Percentiles rank a stretch among this genome's conserved stretches.
Evolutionary conservation across 257 asterid species (phyloP).

Genomic region (Cordia subcordata): DNA sequence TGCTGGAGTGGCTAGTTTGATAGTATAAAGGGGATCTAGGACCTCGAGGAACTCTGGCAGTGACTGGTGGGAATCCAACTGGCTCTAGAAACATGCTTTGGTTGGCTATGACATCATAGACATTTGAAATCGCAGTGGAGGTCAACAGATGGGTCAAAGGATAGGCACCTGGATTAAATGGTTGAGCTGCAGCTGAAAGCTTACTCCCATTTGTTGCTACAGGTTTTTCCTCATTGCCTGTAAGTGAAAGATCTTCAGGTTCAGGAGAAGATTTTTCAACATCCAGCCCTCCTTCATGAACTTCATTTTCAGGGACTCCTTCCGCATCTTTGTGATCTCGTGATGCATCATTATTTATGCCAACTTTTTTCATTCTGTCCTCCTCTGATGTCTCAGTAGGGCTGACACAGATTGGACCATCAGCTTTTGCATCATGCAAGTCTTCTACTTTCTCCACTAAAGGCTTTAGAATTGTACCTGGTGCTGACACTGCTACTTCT

Average conservation of each 20-base stretch:
- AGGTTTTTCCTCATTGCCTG: slow-evolving; percentile 44
- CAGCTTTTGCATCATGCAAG: slow-evolving; percentile 56
- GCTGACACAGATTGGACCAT: slow-evolving; percentile 47
- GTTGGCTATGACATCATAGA: slow-evolving; percentile 56
- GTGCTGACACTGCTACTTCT: slow-evolving; percentile 93
- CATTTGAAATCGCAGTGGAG: slow-evolving; percentile 42
- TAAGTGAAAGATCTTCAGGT: slow-evolving; percentile 38
- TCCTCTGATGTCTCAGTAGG: slow-evolving; percentile 52
- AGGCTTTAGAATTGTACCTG: slow-evolving; percentile 97
- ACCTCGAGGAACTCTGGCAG: slow-evolving; percentile 89
- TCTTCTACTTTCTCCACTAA: slow-evolving; percentile 79
- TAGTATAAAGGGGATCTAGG: slow-evolving; percentile 87
- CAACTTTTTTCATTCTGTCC: slow-evolving; percentile 34
- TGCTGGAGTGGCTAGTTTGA: slow-evolving; percentile 46
- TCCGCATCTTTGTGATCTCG: slow-evolving; percentile 36
- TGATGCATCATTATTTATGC: slow-evolving; percentile 38
- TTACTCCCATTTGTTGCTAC: slow-evolving; percentile 70
- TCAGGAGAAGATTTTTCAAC: slow-evolving; percentile 33
- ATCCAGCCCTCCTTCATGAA: slow-evolving; percentile 39
- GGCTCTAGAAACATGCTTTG: slow-evolving; percentile 60
- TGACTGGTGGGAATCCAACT: slow-evolving; percentile 65
- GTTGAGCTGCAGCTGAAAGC: slow-evolving; percentile 92
- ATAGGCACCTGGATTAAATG: slow-evolving; percentile 76
- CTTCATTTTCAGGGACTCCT: slow-evolving; percentile 39
- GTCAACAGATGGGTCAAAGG: slow-evolving; percentile 39